phyloP scores from a whole-genome alignment of 192 early-diverging fungal genomes.

The Backusella macrospora region DNA sequence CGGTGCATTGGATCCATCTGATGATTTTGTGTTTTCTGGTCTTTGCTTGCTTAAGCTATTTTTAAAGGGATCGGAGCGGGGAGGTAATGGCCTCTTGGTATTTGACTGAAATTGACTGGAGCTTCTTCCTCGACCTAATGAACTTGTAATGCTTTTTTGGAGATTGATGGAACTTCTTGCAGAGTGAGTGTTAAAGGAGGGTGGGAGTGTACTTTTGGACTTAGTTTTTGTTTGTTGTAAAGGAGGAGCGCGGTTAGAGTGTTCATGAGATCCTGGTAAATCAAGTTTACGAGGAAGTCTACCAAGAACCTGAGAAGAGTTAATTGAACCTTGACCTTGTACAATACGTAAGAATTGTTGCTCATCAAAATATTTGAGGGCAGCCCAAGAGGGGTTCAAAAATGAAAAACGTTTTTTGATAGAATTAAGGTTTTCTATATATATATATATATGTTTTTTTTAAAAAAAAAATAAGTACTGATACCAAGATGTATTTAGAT shows the following conservation, averaged over 20 bases:
- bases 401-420: constrained; percentile 42
- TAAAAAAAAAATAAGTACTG: neutral
- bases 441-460: neutral
- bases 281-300: constrained; percentile 28
- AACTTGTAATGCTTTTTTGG: neutral
- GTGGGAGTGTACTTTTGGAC: constrained; percentile 4
- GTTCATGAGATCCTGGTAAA: neutral
- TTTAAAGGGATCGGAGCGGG: neutral
- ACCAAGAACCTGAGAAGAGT: constrained; percentile 27
- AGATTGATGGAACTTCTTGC: neutral
- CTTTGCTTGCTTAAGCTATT: neutral
- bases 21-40: neutral
- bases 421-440: constrained; percentile 30
- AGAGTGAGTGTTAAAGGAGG: neutral
- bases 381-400: constrained; percentile 43
- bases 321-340: constrained; percentile 27
- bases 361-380: constrained; percentile 45
- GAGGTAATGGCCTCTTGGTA: neutral
- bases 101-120: neutral
- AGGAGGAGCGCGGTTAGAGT: neutral
- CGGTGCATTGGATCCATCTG: neutral
- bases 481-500: neutral
- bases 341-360: constrained; percentile 37
- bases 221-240: constrained; percentile 5
- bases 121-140: neutral